Conservation (phyloP, 164 flowering plant species). For the Sextonia rubra region DNA sequence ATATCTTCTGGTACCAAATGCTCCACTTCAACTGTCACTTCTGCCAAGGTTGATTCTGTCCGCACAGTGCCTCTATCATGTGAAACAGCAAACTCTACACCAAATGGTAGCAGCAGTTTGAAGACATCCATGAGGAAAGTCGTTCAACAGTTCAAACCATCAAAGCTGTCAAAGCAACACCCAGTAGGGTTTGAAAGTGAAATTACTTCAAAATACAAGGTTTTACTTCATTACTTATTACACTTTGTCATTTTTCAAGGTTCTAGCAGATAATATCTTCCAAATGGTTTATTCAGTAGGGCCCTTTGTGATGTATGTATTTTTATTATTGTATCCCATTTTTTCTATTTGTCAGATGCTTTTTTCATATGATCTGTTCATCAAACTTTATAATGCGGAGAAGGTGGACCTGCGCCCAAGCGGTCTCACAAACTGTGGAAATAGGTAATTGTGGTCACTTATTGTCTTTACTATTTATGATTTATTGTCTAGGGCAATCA, state of each 20-base stretch:
- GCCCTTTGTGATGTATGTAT: not conserved
- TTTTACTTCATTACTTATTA: slow-evolving; percentile 11
- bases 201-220: slow-evolving; percentile 47
- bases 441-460: slow-evolving; percentile 51
- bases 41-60: slow-evolving; percentile 19
- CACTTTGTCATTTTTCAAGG: not conserved
- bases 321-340: not conserved
- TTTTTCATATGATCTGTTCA: slow-evolving; percentile 65
- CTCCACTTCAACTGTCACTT: slow-evolving; percentile 21
- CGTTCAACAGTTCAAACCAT: slow-evolving; percentile 51
- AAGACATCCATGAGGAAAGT: slow-evolving; percentile 59
- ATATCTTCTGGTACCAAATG: slow-evolving; percentile 15
- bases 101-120: slow-evolving; percentile 37
- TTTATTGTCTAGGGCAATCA: not conserved
- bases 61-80: slow-evolving; percentile 12
- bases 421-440: slow-evolving; percentile 87
- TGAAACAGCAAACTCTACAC: slow-evolving; percentile 20
- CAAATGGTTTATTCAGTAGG: not conserved
- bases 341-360: slow-evolving; percentile 46
- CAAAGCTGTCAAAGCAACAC: slow-evolving; percentile 39
- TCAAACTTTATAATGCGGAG: slow-evolving; percentile 67
- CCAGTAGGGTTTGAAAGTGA: slow-evolving; percentile 30
- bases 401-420: slow-evolving; percentile 67
- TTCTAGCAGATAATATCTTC: not conserved
- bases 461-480: not conserved